phyloP scores from a whole-genome alignment of 352 stramenopile genomes.

The Globisporangium mamillatum region DNA sequence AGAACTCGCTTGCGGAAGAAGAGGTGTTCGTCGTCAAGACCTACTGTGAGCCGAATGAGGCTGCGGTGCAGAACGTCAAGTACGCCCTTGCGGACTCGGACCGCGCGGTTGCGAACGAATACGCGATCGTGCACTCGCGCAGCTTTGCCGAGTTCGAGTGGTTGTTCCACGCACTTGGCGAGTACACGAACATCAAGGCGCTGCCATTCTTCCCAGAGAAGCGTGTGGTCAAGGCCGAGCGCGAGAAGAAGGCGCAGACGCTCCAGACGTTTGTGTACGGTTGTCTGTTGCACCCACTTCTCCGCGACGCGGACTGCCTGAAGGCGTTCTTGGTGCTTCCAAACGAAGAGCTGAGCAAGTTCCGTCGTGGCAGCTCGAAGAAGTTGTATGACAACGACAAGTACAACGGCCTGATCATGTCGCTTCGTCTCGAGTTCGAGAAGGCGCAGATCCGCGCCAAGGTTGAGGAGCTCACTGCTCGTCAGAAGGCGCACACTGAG shows the following conservation, averaged over 20 bases:
- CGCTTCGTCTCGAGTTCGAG: slow-evolving; percentile 79
- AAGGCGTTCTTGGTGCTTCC: slow-evolving; percentile 84
- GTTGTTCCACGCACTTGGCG: slow-evolving; percentile 70
- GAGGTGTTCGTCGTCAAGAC: slow-evolving; percentile 77
- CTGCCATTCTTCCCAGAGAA: slow-evolving; percentile 79
- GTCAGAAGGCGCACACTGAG: slow-evolving; percentile 70
- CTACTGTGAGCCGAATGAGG: slow-evolving; percentile 75
- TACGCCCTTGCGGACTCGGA: slow-evolving; percentile 53
- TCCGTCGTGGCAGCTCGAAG: slow-evolving; percentile 68
- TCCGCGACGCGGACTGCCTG: slow-evolving; percentile 74
- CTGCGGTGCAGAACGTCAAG: slow-evolving; percentile 47
- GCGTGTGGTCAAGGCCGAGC: slow-evolving; percentile 42
- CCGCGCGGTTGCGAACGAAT: slow-evolving; percentile 76
- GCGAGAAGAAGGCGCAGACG: slow-evolving; percentile 43
- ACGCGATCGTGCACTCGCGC: slow-evolving; percentile 65
- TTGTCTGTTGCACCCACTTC: slow-evolving; percentile 75
- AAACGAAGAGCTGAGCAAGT: slow-evolving; percentile 65
- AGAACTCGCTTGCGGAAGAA: slow-evolving; percentile 39
- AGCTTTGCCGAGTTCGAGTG: slow-evolving; percentile 82
- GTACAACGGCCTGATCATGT: slow-evolving; percentile 76
- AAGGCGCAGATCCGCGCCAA: slow-evolving; percentile 83
- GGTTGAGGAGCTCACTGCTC: slow-evolving; percentile 59
- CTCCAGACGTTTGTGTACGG: slow-evolving; percentile 81
- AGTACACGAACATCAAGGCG: slow-evolving; percentile 78
- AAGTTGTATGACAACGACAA: slow-evolving; percentile 77